phyloP scores from a whole-genome alignment of 2,329 filamentous ascomycete species.

The Ceratocystiopsis sp. region DNA sequence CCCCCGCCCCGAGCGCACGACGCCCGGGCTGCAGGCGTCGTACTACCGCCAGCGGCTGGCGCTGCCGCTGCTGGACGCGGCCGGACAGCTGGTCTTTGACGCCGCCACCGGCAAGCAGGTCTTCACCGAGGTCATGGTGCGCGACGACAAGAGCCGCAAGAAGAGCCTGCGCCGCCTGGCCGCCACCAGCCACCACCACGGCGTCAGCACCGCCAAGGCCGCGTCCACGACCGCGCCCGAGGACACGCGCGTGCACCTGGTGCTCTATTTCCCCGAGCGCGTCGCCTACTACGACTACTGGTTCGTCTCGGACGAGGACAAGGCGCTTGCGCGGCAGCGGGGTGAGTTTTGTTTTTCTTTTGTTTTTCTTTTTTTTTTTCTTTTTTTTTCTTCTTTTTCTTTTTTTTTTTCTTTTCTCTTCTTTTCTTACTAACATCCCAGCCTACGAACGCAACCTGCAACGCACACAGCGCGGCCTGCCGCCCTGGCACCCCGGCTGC shows the following conservation, averaged over 20 bases:
- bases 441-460: constrained; percentile 11
- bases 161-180: constrained; percentile 4
- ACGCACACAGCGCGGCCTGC: constrained; percentile 8
- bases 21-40: constrained; percentile 10
- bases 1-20: constrained; percentile 10
- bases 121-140: constrained; percentile 12
- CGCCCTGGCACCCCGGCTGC: constrained; percentile 10
- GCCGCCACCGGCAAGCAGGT: constrained; percentile 8
- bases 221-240: neutral
- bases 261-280: constrained; percentile 12
- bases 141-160: constrained; percentile 11
- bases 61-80: constrained; percentile 10
- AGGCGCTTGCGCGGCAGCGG: constrained; percentile 9
- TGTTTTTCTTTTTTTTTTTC: neutral
- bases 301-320: constrained; percentile 12
- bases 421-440: constrained; percentile 1
- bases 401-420: neutral
- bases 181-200: neutral
- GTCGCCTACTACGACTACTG: constrained; percentile 12
- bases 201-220: neutral
- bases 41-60: constrained; percentile 12
- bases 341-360: constrained; percentile 2
- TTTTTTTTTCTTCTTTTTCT: neutral
- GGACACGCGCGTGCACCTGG: constrained; percentile 9
- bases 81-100: constrained; percentile 10